Evolutionary conservation across 139 green algal genomes (phyloP), one percentile per base, ranked within the genome.

Genomic region (Yamagishiella unicocca): DNA sequence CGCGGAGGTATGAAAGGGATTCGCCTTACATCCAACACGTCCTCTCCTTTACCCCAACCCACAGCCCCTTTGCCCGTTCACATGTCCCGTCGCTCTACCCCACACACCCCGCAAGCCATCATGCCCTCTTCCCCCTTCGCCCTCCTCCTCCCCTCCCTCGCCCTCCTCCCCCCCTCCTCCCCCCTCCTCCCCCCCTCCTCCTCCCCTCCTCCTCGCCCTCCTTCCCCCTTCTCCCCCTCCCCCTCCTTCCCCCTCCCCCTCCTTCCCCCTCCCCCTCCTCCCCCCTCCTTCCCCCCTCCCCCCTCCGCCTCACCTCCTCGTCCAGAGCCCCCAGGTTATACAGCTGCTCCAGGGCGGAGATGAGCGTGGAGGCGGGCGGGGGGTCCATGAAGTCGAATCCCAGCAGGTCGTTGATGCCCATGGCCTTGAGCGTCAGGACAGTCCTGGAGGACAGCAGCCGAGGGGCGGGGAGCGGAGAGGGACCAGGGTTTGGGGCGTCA

Each of bases 311-410:
- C 73, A 84, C 77, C 89, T 99, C 96, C 85, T 99, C 96, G 66
- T 99, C 97, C 38, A 99, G 92, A 12, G 97, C 97, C 4, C 95
- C 96, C 79, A 99, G 95, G 90, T 99, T 99, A 93, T 99, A 99
- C 80, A 99, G 94, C 93, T 97, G 93, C 91, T 99, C 96, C 84
- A 99, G 95, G 0, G 97, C 97, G 21, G 88, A 93, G 43, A 91
- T 82, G 19, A 98, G 93, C 0, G 95, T 98, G 50, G 94, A 91
- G 33, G 93, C 84, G 24, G 97, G 96, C 19, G 98, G 98, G 0
- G 97, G 96, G 92, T 99, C 98, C 98, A 99, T 99, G 94, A 99
- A 99, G 94, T 99, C 98, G 90, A 99, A 99, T 66, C 92, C 92
- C 64, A 99, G 92, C 64, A 99, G 93, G 92, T 99, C 97, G 90